phyloP scores from a whole-genome alignment of 352 stramenopile genomes.

The Phytopythium litorale region DNA sequence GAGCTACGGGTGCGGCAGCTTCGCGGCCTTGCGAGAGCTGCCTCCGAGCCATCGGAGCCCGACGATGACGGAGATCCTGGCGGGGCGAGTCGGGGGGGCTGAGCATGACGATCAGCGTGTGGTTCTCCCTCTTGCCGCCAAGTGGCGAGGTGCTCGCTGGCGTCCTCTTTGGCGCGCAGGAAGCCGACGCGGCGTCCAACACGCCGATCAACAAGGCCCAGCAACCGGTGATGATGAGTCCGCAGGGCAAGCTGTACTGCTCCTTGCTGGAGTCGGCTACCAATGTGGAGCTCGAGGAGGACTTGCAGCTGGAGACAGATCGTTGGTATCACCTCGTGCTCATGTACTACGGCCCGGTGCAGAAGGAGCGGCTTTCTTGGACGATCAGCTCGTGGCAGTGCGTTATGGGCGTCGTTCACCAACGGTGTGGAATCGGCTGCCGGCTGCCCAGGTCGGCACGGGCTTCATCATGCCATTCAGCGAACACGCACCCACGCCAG shows the following conservation, averaged over 20 bases:
- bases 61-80: neutral
- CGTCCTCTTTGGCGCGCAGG: slow-evolving; percentile 27
- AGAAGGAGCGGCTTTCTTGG: slow-evolving; percentile 22
- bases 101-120: slow-evolving; percentile 16
- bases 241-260: slow-evolving; percentile 20
- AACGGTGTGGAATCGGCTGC: neutral
- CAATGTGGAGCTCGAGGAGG: slow-evolving; percentile 1
- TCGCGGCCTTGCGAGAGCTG: neutral
- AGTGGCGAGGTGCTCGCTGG: slow-evolving; percentile 11
- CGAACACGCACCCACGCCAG: neutral
- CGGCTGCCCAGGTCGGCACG: slow-evolving; percentile 31
- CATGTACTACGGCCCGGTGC: neutral
- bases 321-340: slow-evolving; percentile 27
- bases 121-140: slow-evolving; percentile 25
- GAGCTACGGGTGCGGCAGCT: neutral
- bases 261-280: slow-evolving; percentile 15
- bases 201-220: slow-evolving; percentile 17
- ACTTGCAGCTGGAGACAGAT: slow-evolving; percentile 10
- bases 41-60: slow-evolving; percentile 5
- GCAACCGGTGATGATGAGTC: slow-evolving; percentile 22
- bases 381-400: slow-evolving; percentile 21
- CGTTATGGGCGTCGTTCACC: slow-evolving; percentile 14
- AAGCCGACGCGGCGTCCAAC: slow-evolving; percentile 3
- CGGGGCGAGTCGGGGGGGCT: too few species aligned
- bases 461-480: slow-evolving; percentile 11